These are phyloP conservation scores for Batkoa obscura DNA, from an alignment of 371 early-diverging fungal species.

Conservation along the genomic window DNA sequence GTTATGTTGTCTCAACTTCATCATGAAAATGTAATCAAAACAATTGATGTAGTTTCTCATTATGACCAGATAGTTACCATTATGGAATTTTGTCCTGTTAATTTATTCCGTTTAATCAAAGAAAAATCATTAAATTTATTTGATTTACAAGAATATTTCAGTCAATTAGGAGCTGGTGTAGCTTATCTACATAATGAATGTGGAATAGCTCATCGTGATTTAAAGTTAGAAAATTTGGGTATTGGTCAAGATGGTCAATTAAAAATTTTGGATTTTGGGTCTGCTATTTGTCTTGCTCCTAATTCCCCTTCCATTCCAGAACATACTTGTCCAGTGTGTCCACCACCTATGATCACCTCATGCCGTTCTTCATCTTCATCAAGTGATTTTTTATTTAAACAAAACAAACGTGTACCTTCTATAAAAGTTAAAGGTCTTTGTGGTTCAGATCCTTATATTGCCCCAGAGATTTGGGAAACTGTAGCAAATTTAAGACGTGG, in stretches of 20 bases:
- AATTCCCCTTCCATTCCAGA: neutral
- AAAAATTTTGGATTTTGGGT: constrained; percentile 87
- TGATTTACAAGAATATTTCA: constrained; percentile 19
- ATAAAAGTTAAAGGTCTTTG: constrained; percentile 13
- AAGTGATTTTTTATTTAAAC: neutral
- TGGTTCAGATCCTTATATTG: constrained; percentile 31
- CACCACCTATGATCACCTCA: neutral
- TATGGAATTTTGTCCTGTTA: constrained; percentile 5
- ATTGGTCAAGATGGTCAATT: constrained; percentile 46
- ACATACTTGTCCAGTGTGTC: too few species aligned
- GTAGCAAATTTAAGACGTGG: neutral
- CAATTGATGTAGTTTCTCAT: neutral
- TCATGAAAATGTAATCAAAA: constrained; percentile 3
- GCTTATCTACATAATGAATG: constrained; percentile 41
- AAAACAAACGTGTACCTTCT: too few species aligned
- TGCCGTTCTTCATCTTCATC: neutral
- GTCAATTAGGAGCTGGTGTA: constrained; percentile 54
- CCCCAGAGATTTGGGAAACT: constrained; percentile 23
- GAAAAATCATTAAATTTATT: neutral
- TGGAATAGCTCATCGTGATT: constrained; percentile 64
- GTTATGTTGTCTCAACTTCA: neutral
- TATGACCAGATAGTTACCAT: neutral
- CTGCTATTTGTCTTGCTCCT: neutral
- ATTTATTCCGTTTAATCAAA: neutral
- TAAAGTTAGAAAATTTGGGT: constrained; percentile 67